Conservation (phyloP, 495 filamentous ascomycete species). For the Xylaria grammica region DNA sequence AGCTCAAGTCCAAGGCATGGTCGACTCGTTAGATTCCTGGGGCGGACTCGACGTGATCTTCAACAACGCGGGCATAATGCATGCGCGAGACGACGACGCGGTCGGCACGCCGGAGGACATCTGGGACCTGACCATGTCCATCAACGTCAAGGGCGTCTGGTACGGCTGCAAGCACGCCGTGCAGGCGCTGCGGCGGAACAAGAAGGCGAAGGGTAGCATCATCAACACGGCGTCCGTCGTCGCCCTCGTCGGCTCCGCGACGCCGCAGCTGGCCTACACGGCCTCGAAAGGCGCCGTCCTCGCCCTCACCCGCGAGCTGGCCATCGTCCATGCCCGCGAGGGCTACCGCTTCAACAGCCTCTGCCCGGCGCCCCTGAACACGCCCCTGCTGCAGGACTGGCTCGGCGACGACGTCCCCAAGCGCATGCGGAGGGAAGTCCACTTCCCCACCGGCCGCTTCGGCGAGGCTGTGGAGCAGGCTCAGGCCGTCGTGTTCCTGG, state of each 20-base stretch:
- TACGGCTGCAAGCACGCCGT: constrained; percentile 94
- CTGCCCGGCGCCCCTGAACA: constrained; percentile 92
- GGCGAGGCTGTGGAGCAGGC: constrained; percentile 96
- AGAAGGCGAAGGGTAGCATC: constrained; percentile 77
- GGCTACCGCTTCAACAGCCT: constrained; percentile 87
- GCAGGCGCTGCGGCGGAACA: constrained; percentile 75
- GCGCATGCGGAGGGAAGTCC: constrained; percentile 84
- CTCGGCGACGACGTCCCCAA: constrained; percentile 88
- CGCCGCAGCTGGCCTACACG: constrained; percentile 94
- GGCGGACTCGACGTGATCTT: constrained; percentile 95
- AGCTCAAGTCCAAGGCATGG: constrained; percentile 68
- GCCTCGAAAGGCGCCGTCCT: constrained; percentile 94
- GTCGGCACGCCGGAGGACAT: constrained; percentile 84
- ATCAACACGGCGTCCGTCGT: constrained; percentile 97
- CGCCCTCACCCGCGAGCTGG: constrained; percentile 80
- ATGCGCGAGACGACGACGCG: constrained; percentile 84
- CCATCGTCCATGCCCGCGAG: constrained; percentile 84
- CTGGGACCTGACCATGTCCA: constrained; percentile 92
- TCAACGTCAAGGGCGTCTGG: constrained; percentile 99
- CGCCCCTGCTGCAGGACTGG: constrained; percentile 89
- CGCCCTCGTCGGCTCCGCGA: constrained; percentile 89
- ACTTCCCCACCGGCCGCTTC: constrained; percentile 94
- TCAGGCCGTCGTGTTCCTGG: constrained; percentile 90
- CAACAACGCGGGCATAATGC: constrained; percentile 99
- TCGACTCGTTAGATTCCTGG: constrained; percentile 78